phyloP scores from a whole-genome alignment of 2,329 filamentous ascomycete species.

The Beauveria asiatica region DNA sequence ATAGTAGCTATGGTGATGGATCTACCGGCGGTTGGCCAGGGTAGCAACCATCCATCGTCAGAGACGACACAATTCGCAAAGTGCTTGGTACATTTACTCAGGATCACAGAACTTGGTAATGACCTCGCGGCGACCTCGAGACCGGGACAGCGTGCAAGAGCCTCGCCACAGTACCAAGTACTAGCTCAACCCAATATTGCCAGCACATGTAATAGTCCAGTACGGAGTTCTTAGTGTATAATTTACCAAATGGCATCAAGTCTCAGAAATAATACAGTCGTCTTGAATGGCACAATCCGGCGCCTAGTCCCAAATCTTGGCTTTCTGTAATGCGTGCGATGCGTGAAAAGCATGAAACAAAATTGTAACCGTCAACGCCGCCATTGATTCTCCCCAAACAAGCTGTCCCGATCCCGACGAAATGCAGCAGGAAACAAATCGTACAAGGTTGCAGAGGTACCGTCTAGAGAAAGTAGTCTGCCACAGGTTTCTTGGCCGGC shows the following conservation, averaged over 20 bases:
- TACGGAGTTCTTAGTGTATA: background rate
- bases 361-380: slow-evolving; percentile 1
- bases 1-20: background rate
- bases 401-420: background rate
- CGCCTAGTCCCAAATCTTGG: background rate
- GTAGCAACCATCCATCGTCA: background rate
- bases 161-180: too few relatives aligned
- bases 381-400: slow-evolving; percentile 2
- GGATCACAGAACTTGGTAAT: background rate
- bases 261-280: background rate
- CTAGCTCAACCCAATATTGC: background rate
- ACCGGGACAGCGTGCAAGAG: background rate
- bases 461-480: slow-evolving; percentile 79
- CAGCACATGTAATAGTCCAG: background rate
- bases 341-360: background rate
- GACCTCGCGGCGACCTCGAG: too few relatives aligned
- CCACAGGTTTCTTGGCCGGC: slow-evolving; percentile 97
- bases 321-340: slow-evolving; percentile 2
- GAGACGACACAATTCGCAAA: background rate
- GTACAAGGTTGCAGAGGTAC: too few relatives aligned
- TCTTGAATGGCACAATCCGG: background rate
- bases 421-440: background rate
- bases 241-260: background rate
- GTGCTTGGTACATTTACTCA: background rate
- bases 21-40: slow-evolving; percentile 5